These are phyloP conservation scores for Umbelopsis sp. DNA, from an alignment of 192 early-diverging fungal genomes.

Conservation along the genomic window DNA sequence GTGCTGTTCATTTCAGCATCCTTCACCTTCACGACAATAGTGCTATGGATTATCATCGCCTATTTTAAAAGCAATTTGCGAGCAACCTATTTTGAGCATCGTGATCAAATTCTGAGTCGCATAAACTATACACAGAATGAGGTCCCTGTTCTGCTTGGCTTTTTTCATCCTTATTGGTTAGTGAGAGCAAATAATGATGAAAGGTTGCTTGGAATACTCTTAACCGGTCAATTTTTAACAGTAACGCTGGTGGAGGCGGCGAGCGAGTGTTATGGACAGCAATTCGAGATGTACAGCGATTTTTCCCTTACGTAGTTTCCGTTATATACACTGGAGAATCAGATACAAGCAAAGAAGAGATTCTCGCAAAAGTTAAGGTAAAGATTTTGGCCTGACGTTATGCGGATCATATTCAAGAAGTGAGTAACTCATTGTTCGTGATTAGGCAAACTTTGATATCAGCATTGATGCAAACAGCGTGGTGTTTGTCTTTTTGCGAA, in stretches of 20 bases:
- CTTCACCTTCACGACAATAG: slow-evolving; percentile 7
- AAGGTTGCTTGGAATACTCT: not conserved
- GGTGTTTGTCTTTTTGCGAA: slow-evolving; percentile 63
- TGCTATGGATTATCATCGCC: slow-evolving; percentile 2
- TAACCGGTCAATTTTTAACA: slow-evolving; percentile 27
- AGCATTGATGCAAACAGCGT: slow-evolving; percentile 56
- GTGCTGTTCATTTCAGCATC: not conserved
- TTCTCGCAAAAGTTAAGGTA: slow-evolving; percentile 70
- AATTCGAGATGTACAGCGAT: slow-evolving; percentile 76
- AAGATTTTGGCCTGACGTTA: not conserved
- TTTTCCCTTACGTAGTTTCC: slow-evolving; percentile 66
- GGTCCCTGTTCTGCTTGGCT: slow-evolving; percentile 58
- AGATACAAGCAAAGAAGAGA: slow-evolving; percentile 49
- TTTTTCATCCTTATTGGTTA: slow-evolving; percentile 95
- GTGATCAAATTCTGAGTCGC: not conserved
- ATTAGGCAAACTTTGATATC: slow-evolving; percentile 69
- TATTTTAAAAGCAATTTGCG: slow-evolving; percentile 16
- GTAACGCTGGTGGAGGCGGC: slow-evolving; percentile 91
- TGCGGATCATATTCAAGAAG: not conserved
- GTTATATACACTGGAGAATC: slow-evolving; percentile 85
- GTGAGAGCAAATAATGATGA: not conserved
- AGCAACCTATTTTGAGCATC: slow-evolving; percentile 9
- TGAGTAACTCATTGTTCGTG: not conserved
- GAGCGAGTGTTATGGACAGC: slow-evolving; percentile 96
- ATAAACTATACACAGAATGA: slow-evolving; percentile 14